These are phyloP conservation scores for Dictyostelium purpureum DNA, from an alignment of 78 protist species.

Conservation along the genomic window DNA sequence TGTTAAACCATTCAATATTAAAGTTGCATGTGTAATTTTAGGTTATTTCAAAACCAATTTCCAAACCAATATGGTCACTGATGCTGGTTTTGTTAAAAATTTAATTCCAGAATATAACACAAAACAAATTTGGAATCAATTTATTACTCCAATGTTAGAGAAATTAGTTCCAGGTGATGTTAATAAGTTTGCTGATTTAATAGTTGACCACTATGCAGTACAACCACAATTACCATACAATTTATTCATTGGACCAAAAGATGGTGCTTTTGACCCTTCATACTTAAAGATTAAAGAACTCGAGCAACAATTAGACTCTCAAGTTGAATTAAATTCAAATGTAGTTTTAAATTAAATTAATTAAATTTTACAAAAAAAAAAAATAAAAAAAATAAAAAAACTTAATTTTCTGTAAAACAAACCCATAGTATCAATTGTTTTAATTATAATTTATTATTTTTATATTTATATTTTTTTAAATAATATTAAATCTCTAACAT, in stretches of 20 bases:
- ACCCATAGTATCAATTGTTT: too few species aligned
- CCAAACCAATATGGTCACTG: too few species aligned
- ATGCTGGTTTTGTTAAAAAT: not conserved
- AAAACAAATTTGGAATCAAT: not conserved
- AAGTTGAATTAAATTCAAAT: constrained; percentile 22
- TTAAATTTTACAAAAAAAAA: too few species aligned
- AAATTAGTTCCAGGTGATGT: not conserved
- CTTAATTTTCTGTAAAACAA: too few species aligned
- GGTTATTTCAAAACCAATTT: too few species aligned
- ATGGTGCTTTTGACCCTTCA: not conserved
- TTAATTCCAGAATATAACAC: constrained; percentile 2
- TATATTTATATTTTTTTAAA: too few species aligned
- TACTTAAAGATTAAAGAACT: not conserved
- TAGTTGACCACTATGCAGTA: not conserved
- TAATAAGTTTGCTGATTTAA: not conserved
- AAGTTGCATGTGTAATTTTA: too few species aligned
- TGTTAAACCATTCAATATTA: constrained; percentile 19
- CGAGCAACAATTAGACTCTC: not conserved
- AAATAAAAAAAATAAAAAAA: too few species aligned
- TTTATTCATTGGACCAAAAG: not conserved
- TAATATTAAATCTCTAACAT: too few species aligned
- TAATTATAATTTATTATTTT: too few species aligned
- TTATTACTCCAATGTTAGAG: not conserved
- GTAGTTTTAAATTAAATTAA: too few species aligned
- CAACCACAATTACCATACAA: not conserved